Evolutionary conservation across 192 early-diverging fungal species (phyloP).

Genomic region (Tieghemiomyces parasiticus): DNA sequence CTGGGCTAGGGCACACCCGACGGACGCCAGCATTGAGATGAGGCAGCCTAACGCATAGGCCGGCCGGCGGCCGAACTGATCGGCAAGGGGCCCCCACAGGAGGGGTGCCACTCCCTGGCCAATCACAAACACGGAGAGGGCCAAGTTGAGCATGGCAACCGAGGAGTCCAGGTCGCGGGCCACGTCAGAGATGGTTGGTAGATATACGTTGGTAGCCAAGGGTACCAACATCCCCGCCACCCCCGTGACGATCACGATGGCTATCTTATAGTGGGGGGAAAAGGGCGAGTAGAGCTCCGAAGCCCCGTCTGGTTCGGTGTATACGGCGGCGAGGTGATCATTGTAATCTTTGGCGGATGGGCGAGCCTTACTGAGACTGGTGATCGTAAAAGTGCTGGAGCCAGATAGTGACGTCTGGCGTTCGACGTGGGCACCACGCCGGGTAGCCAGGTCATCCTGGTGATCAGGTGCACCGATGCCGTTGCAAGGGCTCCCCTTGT

Average conservation of each 20-base stretch:
- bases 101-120: conserved; percentile 32
- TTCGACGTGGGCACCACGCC: no score
- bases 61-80: conserved; percentile 28
- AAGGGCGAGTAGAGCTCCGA: conserved; percentile 32
- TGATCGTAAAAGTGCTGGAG: no score
- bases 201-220: conserved; percentile 30
- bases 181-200: conserved; percentile 24
- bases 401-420: no score
- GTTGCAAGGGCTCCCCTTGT: no score
- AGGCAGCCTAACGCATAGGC: conserved; percentile 27
- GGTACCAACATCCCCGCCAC: conserved; percentile 28
- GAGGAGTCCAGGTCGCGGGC: conserved; percentile 25
- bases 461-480: no score
- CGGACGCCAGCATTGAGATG: conserved; percentile 24
- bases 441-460: no score
- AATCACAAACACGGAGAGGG: conserved; percentile 27
- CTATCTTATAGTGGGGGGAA: conserved; percentile 14
- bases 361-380: no score
- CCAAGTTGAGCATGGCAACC: conserved; percentile 23
- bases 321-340: no score
- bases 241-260: conserved; percentile 24
- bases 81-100: conserved; percentile 33
- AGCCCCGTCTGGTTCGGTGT: no score
- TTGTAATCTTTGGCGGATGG: no score
- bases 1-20: conserved; percentile 28